A percentile compares a stretch with the other conserved stretches of the same genome.
These are phyloP conservation scores for Candida palmyrensis DNA, from an alignment of 805 yeast genomes.

Conservation along the genomic window DNA sequence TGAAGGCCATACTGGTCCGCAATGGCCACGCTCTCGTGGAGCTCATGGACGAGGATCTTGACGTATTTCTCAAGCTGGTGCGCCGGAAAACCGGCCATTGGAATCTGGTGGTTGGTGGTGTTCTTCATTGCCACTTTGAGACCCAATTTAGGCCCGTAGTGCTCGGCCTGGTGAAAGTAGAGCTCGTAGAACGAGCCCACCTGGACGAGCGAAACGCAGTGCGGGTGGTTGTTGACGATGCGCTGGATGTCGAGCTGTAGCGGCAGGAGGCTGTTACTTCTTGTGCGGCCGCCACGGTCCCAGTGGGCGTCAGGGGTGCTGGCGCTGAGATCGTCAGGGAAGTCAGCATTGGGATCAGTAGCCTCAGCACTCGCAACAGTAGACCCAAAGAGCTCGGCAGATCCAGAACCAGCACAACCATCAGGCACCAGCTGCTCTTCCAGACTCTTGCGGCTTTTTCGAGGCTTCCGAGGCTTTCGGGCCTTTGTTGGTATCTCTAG, in stretches of 20 bases:
- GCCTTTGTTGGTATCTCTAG: no score
- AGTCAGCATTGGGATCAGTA: background rate
- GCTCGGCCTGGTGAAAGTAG: conserved; percentile 83
- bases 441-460: no score
- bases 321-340: background rate
- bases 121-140: conserved; percentile 60
- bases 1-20: conserved; percentile 55
- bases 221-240: conserved; percentile 29
- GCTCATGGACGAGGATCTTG: conserved; percentile 64
- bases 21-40: conserved; percentile 70
- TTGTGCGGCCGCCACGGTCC: conserved; percentile 38
- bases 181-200: conserved; percentile 86
- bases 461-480: no score
- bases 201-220: conserved; percentile 51
- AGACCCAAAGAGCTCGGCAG: no score
- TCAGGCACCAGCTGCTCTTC: no score
- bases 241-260: conserved; percentile 27
- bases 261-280: conserved; percentile 27
- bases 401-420: no score
- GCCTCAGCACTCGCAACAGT: no score
- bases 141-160: conserved; percentile 65
- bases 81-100: conserved; percentile 93
- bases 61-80: conserved; percentile 67
- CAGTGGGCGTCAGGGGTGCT: conserved; percentile 17
- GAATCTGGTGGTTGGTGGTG: conserved; percentile 38